Base-by-base conservation (phyloP, 2,329 filamentous ascomycete genomes). In the Knufia fluminis region DNA sequence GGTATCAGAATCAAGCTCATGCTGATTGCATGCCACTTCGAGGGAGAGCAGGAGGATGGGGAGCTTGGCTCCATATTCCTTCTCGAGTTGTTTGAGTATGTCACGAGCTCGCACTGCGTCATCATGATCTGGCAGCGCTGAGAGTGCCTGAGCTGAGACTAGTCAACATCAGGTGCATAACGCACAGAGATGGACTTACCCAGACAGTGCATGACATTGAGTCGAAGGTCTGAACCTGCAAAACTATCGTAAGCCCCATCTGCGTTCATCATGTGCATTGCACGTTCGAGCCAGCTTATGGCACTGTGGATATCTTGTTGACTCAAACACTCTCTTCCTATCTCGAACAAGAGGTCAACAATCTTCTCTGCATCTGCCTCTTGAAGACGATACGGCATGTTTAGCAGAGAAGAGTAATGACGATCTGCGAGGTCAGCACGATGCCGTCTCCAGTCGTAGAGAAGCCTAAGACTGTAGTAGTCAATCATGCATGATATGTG, bases 401-500 rank as follows among this genome's bases (percentile, higher is more conserved):
- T 58, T 4, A 24, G 7, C 41, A 79, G 66, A 58, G 85, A 85
- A 31, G 66, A 66, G 64, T 83, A 90, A 72, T 92, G 80, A 63
- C 87, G 80, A 48, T 94, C 86, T 23, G 86, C 86, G 42, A 89
- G 76, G 50, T 91, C 85, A 12, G 85, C 71, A 35, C 83, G 78
- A 35, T 78, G 73, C 60, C 89, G 82, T 58, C 81, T 80, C 81
- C 83, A 94, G 24, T 82, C 77, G 52, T 41, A 38, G 17, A 43
- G 28, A 10, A 49, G 19, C 19, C 46, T 20, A 12, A 49, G 39
- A 20, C 38, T 43, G 8, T 17, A 28, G 33, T 48, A 48, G 17
- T 48, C 45, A 2, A 40, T 20, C 7, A 22, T 32, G 24, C 20
- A 39, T 22, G 33, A 12, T 3, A 24, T 9, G 14, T 35, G 20